Percentiles rank a stretch among this genome's conserved stretches.
phyloP scores from a whole-genome alignment of 2,329 filamentous ascomycete genomes.

The Talaromyces islandicus region DNA sequence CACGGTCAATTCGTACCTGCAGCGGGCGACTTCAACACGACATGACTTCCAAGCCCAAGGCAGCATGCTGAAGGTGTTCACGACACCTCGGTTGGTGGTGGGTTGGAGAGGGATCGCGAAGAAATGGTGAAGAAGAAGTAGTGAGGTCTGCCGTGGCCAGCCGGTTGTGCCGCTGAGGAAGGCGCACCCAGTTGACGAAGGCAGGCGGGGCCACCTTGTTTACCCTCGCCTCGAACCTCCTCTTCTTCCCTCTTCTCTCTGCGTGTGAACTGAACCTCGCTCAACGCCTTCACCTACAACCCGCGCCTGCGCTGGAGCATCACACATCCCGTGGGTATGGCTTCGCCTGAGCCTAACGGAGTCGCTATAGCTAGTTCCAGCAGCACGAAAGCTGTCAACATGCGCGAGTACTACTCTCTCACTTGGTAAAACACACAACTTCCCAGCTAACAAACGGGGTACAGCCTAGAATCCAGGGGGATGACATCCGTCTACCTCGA shows the following conservation, averaged over 20 bases:
- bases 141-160: not conserved
- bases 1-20: not conserved
- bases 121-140: not conserved
- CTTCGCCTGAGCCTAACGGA: not conserved
- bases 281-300: not conserved
- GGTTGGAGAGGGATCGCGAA: not conserved
- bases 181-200: not conserved
- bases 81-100: not conserved
- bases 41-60: not conserved
- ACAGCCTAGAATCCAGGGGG: constrained; percentile 4
- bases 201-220: not conserved
- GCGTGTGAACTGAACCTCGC: not conserved
- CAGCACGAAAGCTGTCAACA: not conserved
- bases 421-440: not conserved
- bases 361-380: not conserved
- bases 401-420: not conserved
- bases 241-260: not conserved
- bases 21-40: not conserved
- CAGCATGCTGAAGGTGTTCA: not conserved
- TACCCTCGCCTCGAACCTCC: not conserved
- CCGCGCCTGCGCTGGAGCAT: not conserved
- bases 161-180: not conserved
- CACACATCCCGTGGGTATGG: not conserved
- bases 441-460: not conserved
- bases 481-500: constrained; percentile 3